A percentile compares a stretch with the other conserved stretches of the same genome.
These are phyloP conservation scores for Pestalotiopsis sp. DNA, from an alignment of 2,329 filamentous ascomycete genomes.

Conservation along the genomic window DNA sequence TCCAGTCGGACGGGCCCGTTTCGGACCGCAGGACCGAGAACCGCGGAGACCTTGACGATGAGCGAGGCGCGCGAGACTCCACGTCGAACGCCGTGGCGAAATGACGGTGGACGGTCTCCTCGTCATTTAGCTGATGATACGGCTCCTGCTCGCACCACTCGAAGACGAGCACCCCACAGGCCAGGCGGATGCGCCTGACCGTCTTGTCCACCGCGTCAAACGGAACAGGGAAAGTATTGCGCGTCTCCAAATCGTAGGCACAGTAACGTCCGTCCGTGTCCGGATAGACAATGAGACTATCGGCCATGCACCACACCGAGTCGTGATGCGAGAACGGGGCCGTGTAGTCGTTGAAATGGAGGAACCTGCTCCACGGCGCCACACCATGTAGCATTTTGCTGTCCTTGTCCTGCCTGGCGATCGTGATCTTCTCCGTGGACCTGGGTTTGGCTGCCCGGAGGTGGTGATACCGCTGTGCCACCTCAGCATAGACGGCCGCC, in stretches of 20 bases:
- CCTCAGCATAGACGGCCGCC: conserved; percentile 47
- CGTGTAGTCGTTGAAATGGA: conserved; percentile 42
- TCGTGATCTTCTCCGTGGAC: conserved; percentile 45
- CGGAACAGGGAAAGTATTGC: conserved; percentile 47
- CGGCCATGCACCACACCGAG: conserved; percentile 54
- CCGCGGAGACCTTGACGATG: conserved; percentile 15
- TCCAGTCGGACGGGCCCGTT: conserved; percentile 36
- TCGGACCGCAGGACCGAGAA: conserved; percentile 15
- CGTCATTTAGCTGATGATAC: conserved; percentile 54
- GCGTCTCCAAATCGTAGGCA: conserved; percentile 53
- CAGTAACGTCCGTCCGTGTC: conserved; percentile 37
- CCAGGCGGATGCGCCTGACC: conserved; percentile 57
- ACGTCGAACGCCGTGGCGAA: conserved; percentile 64
- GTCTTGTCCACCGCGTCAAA: conserved; percentile 53
- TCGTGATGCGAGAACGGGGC: conserved; percentile 49
- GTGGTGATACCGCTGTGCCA: conserved; percentile 58
- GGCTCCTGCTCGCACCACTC: conserved; percentile 62
- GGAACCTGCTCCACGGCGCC: conserved; percentile 46
- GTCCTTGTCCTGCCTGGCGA: conserved; percentile 35
- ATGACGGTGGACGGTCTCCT: conserved; percentile 56
- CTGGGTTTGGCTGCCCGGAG: conserved; percentile 51
- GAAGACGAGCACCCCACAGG: conserved; percentile 58
- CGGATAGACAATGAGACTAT: conserved; percentile 59
- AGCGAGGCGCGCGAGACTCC: conserved; percentile 16
- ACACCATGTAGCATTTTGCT: conserved; percentile 34